Conservation (phyloP, 805 yeast species). For the Henningerozyma blattae region DNA sequence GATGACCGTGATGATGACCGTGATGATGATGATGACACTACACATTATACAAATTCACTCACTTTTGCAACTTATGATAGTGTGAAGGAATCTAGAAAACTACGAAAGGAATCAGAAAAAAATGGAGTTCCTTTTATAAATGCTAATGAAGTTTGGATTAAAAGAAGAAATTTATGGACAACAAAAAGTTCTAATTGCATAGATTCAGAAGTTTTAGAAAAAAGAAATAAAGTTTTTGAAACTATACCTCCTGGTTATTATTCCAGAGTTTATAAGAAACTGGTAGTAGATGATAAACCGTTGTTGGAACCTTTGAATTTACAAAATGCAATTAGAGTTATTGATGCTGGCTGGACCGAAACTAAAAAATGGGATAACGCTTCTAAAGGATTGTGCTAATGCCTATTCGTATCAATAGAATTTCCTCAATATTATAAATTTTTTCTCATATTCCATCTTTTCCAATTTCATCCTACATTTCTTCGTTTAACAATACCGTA, state of each 20-base stretch:
- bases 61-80: slow-evolving; percentile 23
- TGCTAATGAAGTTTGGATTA: slow-evolving; percentile 59
- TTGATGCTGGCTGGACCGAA: slow-evolving; percentile 78
- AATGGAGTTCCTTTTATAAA: slow-evolving; percentile 32
- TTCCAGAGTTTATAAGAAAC: slow-evolving; percentile 49
- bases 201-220: slow-evolving; percentile 7
- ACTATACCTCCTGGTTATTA: slow-evolving; percentile 39
- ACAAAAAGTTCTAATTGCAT: slow-evolving; percentile 13
- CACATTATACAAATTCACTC: slow-evolving; percentile 5
- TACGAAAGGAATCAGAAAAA: slow-evolving; percentile 12
- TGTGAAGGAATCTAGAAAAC: slow-evolving; percentile 20
- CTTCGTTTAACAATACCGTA: no score
- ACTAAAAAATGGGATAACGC: slow-evolving; percentile 62
- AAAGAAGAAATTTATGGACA: slow-evolving; percentile 59
- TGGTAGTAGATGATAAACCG: slow-evolving; percentile 59
- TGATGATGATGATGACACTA: slow-evolving; percentile 2
- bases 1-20: no score
- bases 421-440: no score
- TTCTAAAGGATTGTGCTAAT: slow-evolving; percentile 28
- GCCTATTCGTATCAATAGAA: no score
- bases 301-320: slow-evolving; percentile 64
- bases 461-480: no score
- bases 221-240: slow-evolving; percentile 13
- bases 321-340: slow-evolving; percentile 54
- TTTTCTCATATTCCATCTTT: no score